Conservation (phyloP, 352 stramenopile genomes). For the Globisporangium lucens region DNA sequence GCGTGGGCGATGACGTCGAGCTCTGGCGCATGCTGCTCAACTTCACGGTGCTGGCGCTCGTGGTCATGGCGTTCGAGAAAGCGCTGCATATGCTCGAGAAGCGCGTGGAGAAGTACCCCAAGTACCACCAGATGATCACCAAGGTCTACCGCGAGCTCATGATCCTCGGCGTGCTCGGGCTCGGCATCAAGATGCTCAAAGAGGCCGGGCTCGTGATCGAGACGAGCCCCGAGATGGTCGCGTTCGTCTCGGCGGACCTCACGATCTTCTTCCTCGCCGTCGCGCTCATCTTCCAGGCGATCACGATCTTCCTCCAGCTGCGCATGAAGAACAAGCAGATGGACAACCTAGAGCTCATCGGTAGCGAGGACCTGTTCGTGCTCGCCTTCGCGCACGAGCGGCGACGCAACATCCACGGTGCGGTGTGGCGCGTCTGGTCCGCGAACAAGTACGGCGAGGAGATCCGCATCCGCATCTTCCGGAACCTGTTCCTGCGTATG, state of each 20-base stretch:
- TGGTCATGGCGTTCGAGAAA: conserved; percentile 44
- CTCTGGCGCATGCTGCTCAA: conserved; percentile 51
- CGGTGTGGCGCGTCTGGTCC: not conserved
- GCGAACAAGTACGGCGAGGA: conserved; percentile 11
- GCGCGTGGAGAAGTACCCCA: conserved; percentile 40
- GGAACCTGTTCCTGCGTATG: conserved; percentile 38
- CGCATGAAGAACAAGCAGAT: conserved; percentile 37
- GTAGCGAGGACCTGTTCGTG: conserved; percentile 34
- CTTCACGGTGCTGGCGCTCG: conserved; percentile 47
- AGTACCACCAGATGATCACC: conserved; percentile 69
- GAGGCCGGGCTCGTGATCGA: conserved; percentile 28
- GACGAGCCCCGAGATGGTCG: conserved; percentile 37
- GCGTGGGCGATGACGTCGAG: conserved; percentile 31
- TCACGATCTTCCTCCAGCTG: conserved; percentile 42
- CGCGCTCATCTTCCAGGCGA: conserved; percentile 48
- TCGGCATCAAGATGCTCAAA: conserved; percentile 53
- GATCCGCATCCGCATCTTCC: conserved; percentile 28
- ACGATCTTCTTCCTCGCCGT: conserved; percentile 55
- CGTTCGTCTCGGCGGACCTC: conserved; percentile 54
- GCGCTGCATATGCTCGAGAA: conserved; percentile 42
- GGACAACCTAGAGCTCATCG: conserved; percentile 42
- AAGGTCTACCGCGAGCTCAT: conserved; percentile 65
- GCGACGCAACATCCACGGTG: not conserved
- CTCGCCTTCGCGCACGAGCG: conserved; percentile 4
- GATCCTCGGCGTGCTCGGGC: conserved; percentile 51